Evolutionary conservation across 148 eudicot genomes (phyloP).

Genomic region (Silene uniflora): DNA sequence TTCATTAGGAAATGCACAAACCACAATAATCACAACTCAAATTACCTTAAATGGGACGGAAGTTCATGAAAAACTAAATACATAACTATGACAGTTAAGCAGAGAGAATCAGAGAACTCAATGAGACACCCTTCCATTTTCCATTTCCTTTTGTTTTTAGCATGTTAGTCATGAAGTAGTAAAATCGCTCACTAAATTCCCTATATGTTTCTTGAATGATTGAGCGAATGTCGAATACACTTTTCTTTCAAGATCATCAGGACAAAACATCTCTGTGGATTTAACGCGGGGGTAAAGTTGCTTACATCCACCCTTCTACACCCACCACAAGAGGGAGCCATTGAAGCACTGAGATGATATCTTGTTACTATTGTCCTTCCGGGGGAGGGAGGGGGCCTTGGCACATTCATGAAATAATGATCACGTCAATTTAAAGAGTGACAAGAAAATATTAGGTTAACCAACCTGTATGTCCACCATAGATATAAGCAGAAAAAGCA

Average conservation of each 20-base stretch:
- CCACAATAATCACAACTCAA: neutral
- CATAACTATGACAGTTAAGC: neutral
- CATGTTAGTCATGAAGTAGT: neutral
- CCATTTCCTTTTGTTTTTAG: neutral
- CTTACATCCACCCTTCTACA: too few relatives aligned
- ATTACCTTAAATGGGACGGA: neutral
- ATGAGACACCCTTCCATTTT: neutral
- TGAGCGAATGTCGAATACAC: neutral
- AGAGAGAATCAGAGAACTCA: neutral
- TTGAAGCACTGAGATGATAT: too few relatives aligned
- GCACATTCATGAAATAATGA: too few relatives aligned
- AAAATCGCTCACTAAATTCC: neutral
- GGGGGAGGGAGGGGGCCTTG: too few relatives aligned
- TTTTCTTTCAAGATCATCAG: neutral
- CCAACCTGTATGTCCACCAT: conserved; percentile 81
- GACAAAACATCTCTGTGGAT: neutral
- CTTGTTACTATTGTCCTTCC: too few relatives aligned
- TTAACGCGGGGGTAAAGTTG: too few relatives aligned
- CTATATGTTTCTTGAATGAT: neutral
- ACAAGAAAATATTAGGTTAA: neutral
- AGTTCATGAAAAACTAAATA: too few relatives aligned
- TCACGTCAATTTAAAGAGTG: neutral
- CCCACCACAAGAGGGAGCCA: too few relatives aligned
- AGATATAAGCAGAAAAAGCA: conserved; percentile 61
- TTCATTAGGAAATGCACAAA: neutral